A percentile compares a stretch with the other conserved stretches of the same genome.
phyloP scores from a whole-genome alignment of 179 eudicot genomes.

The Silene vulgaris region DNA sequence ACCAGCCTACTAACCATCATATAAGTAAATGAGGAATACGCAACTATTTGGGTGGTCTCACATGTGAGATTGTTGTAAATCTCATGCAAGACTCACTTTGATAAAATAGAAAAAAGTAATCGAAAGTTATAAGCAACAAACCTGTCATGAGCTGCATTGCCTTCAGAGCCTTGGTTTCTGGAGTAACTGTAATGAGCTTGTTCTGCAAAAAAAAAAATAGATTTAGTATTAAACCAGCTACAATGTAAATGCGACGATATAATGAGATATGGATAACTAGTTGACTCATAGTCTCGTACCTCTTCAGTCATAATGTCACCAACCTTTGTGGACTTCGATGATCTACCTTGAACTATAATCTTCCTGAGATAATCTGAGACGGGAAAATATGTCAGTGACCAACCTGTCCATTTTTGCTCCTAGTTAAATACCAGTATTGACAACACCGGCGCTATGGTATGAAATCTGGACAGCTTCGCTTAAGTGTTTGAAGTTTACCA shows the following conservation, averaged over 20 bases:
- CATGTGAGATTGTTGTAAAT: background rate
- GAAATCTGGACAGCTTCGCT: background rate
- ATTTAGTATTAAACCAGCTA: background rate
- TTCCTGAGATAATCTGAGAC: conserved; percentile 88
- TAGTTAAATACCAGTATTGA: background rate
- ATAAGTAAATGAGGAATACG: no score
- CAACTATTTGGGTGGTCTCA: background rate
- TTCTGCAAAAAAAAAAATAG: conserved; percentile 48
- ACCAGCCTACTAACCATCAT: no score
- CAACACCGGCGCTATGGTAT: background rate
- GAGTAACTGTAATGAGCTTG: conserved; percentile 89
- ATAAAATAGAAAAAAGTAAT: background rate
- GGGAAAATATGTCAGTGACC: conserved; percentile 2
- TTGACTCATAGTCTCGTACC: conserved; percentile 43
- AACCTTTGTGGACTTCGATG: conserved; percentile 92
- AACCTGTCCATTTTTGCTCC: background rate
- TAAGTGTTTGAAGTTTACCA: background rate
- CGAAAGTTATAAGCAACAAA: conserved; percentile 8
- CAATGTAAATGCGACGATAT: background rate
- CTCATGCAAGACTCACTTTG: background rate
- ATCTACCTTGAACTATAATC: conserved; percentile 98
- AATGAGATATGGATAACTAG: background rate
- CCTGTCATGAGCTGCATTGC: conserved; percentile 99
- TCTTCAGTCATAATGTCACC: conserved; percentile 99
- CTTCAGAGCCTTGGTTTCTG: conserved; percentile 78